A percentile compares a stretch with the other conserved stretches of the same genome.
These are phyloP conservation scores for Atkinsonella hypoxylon DNA, from an alignment of 2,329 filamentous ascomycete species.

Conservation along the genomic window DNA sequence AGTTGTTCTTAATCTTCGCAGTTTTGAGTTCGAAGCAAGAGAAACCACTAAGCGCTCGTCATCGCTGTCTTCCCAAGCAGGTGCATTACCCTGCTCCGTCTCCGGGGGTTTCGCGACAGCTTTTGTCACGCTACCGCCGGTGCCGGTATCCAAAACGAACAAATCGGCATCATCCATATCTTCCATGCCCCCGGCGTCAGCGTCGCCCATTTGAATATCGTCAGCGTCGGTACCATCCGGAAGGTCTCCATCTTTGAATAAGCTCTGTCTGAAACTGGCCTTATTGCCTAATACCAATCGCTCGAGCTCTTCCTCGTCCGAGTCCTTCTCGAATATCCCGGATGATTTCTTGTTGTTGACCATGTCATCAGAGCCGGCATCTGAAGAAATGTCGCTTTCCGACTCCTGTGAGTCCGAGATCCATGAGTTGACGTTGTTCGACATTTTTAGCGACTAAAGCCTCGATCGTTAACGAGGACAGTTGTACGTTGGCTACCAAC, in stretches of 20 bases:
- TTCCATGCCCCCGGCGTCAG: slow-evolving; percentile 42
- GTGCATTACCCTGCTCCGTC: slow-evolving; percentile 25
- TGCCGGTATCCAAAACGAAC: slow-evolving; percentile 69
- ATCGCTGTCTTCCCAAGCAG: slow-evolving; percentile 90
- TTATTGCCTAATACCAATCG: slow-evolving; percentile 79
- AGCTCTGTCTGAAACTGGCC: slow-evolving; percentile 63
- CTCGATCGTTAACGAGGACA: background rate
- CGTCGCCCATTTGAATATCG: slow-evolving; percentile 26
- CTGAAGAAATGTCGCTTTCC: slow-evolving; percentile 18
- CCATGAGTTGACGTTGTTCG: slow-evolving; percentile 18
- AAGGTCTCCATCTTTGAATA: slow-evolving; percentile 37
- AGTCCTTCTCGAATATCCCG: slow-evolving; percentile 53
- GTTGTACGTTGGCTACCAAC: background rate
- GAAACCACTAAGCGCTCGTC: slow-evolving; percentile 82
- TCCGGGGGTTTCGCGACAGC: slow-evolving; percentile 13
- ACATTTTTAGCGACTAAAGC: slow-evolving; percentile 16
- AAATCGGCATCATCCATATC: slow-evolving; percentile 64
- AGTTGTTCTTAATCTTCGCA: slow-evolving; percentile 72
- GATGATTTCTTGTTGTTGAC: slow-evolving; percentile 16
- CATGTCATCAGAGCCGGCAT: slow-evolving; percentile 17
- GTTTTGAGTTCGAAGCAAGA: slow-evolving; percentile 54
- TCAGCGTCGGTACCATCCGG: slow-evolving; percentile 28
- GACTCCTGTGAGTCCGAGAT: slow-evolving; percentile 17
- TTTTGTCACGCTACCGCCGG: slow-evolving; percentile 22
- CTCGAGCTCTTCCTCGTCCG: slow-evolving; percentile 76